Evolutionary conservation across 2,329 filamentous ascomycete species (phyloP).

Genomic region (Coniella lustricola): DNA sequence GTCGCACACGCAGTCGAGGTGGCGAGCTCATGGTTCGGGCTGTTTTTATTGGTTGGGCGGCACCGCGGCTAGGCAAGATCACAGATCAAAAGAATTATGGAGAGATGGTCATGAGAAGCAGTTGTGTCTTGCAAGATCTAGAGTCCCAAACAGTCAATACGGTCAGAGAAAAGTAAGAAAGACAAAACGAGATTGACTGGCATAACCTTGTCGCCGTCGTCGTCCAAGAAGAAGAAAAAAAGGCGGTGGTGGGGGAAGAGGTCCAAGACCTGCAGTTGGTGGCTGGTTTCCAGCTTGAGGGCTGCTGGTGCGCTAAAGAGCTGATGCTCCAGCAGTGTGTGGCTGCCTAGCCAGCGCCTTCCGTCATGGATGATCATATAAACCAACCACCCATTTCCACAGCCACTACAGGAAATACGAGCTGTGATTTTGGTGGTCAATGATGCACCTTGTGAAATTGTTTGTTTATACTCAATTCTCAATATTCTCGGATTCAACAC

Average conservation of each 20-base stretch:
- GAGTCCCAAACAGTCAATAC: no score
- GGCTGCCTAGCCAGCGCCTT: no score
- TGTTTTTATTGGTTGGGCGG: background rate
- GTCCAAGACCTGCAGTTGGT: background rate
- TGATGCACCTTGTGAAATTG: no score
- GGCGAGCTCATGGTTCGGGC: conserved; percentile 8
- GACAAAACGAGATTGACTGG: background rate
- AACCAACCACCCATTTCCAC: no score
- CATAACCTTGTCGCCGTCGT: background rate
- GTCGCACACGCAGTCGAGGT: conserved; percentile 13
- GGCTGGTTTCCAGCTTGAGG: background rate
- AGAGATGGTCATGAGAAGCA: background rate
- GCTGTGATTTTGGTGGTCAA: no score
- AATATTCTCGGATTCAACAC: no score
- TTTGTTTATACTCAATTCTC: no score
- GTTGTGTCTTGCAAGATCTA: background rate
- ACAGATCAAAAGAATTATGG: background rate
- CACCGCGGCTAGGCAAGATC: background rate
- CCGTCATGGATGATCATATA: no score
- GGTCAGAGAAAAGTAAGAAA: background rate
- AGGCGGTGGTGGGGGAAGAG: background rate
- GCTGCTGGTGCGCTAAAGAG: no score
- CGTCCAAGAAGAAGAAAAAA: background rate
- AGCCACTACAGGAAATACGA: no score
- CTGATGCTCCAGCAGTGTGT: no score